Base-by-base conservation (phyloP, 805 yeast species). In the Saccharomycopsis sp. region DNA sequence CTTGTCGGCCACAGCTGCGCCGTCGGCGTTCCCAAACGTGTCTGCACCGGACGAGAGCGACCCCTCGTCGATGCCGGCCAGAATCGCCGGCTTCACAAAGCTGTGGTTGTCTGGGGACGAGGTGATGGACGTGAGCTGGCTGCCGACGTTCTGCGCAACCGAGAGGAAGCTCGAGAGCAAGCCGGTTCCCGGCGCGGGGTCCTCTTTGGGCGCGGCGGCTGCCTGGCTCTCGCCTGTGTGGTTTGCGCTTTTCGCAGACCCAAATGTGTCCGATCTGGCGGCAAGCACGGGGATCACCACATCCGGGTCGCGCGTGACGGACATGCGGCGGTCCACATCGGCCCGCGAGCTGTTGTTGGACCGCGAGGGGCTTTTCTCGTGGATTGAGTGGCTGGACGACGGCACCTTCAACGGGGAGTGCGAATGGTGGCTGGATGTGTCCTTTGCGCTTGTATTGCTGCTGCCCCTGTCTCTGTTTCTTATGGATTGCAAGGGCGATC, bases 121-220 rank as follows among this genome's bases (percentile, higher is more conserved):
- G 14, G 59, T 37, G 7, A 60, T 55, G 8, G 59, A 48, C 5
- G 57, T 16, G 9, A 60, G 20, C 52, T 57, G 63, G 46, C 58
- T 60, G 14, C 61, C 63, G 15, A 60, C 62, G 20, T 51, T 54
- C 37, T 52, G 59, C 14, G 52, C 57, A 2, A 57, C 53, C 15
- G 52, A 29, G 7, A 60, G 44, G 50, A 60, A 50, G 2, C 62
- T 60, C 3, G 60, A 56, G 16, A 60, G 40, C n/a, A 60, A 16
- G 5, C 63, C 63, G 37, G 37, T 29, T 29, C 12, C 37, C 37
- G 37, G 37, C n/a, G n/a, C n/a, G n/a, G n/a, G n/a, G n/a, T n/a
- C n/a, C n/a, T n/a, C n/a, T n/a, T n/a, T n/a, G 37, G 37, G 37
- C 12, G 37, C 37, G 12, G 37, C n/a, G n/a, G n/a, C n/a, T n/a